Percentiles rank a stretch among this genome's conserved stretches.
Conservation (phyloP, 805 yeast genomes). For the Maudiozyma saulgeensis region DNA sequence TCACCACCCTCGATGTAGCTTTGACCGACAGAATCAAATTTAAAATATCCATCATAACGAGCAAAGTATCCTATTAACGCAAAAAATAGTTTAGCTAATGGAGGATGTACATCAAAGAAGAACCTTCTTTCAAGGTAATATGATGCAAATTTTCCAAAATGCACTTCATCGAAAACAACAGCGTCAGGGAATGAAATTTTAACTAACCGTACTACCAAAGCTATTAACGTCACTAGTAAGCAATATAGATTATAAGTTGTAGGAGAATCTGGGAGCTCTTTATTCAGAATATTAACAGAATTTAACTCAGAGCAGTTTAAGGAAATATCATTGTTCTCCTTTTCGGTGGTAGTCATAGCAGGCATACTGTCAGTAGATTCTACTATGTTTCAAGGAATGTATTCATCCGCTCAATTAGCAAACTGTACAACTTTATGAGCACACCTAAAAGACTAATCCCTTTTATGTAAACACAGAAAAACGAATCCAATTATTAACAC, state of each 20-base stretch:
- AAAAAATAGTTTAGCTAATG: constrained; percentile 86
- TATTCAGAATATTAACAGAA: not conserved
- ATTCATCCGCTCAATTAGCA: too few species aligned
- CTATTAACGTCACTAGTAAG: constrained; percentile 49
- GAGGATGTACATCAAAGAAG: constrained; percentile 95
- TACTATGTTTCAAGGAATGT: too few species aligned
- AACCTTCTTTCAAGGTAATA: constrained; percentile 82
- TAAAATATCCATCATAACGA: constrained; percentile 83
- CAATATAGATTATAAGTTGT: constrained; percentile 37
- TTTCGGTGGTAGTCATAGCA: not conserved
- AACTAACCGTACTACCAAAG: constrained; percentile 58
- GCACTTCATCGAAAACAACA: constrained; percentile 82
- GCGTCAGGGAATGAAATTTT: constrained; percentile 54
- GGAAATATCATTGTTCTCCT: not conserved
- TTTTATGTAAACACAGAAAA: too few species aligned
- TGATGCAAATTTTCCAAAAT: constrained; percentile 77
- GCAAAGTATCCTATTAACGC: constrained; percentile 82
- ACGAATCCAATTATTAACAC: too few species aligned
- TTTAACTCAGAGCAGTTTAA: not conserved
- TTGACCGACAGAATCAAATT: constrained; percentile 76
- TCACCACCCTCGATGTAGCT: constrained; percentile 48
- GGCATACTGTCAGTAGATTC: too few species aligned
- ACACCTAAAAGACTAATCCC: too few species aligned
- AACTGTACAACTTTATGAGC: too few species aligned
- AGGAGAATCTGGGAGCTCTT: constrained; percentile 15